Evolutionary conservation across 805 yeast species (phyloP), one percentile per base, ranked within the genome.

Genomic region (Wickerhamiella spandovensis): DNA sequence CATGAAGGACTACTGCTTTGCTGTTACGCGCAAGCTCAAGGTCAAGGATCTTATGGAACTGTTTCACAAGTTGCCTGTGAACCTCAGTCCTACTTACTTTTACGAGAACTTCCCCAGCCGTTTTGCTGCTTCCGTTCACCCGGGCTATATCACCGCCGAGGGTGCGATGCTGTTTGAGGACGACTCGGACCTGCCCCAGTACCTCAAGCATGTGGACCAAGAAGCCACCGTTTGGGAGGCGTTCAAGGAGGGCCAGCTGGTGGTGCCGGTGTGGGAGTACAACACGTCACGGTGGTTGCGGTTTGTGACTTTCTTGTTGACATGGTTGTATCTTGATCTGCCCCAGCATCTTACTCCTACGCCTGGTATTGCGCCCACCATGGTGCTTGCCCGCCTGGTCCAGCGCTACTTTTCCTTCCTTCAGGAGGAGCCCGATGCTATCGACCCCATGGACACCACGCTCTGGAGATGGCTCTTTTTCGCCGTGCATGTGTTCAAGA

Each of bases 291-390:
- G 71, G 28, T 56, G 71, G 32, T 1, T 59, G 41, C 48, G 56
- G 4, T 58, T 61, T 3, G 35, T 59, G 41, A 43, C 56, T 13
- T 51, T 69, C 3, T 48, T 69, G 17, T 48, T 75, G 9, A 67
- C 68, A 17, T 92, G 98, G 97, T 74, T 92, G 52, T 92, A 89
- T 66, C 81, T 95, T 1, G 97, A 92, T 68, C 73, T 92, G 64
- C 98, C 98, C 1, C 95, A 87, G 61, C 75, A 72, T 58, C 71
- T 87, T 49, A 77, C 89, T 35, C 97, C 97, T 46, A 90, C 97
- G 3, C 97, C 97, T 0, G 96, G 96, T 22, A 74, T 80, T 51
- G 83, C 89, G 56, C 67, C 87, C 51, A 82, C 94, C 10, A 82
- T 79, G 59, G 77, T 78, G 57, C 51, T 79, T 24, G 67, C 75